These are phyloP conservation scores for Fusarium buxicola DNA, from an alignment of 2,329 filamentous ascomycete species.

Conservation along the genomic window DNA sequence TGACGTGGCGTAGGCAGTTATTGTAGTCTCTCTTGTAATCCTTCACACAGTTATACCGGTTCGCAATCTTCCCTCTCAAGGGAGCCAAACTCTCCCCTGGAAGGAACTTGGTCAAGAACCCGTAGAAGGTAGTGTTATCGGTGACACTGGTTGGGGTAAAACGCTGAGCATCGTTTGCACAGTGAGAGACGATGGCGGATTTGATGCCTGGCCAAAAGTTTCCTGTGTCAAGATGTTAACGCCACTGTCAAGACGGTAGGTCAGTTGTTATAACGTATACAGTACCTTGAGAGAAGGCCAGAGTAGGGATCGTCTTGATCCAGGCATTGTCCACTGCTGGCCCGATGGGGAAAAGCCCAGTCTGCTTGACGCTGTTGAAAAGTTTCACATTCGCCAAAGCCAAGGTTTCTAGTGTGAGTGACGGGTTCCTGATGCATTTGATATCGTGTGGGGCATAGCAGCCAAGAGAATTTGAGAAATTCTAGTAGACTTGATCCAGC, in stretches of 20 bases:
- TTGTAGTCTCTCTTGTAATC: not conserved
- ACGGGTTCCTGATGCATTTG: constrained; percentile 6
- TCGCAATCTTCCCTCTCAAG: not conserved
- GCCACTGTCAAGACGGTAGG: not conserved
- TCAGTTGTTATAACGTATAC: no score
- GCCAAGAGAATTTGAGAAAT: constrained; percentile 3
- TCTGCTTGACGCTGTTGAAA: constrained; percentile 12
- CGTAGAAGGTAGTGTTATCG: not conserved
- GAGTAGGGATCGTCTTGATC: constrained; percentile 17
- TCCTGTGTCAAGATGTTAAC: not conserved
- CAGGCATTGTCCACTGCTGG: constrained; percentile 26
- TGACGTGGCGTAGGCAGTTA: not conserved
- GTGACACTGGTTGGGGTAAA: not conserved
- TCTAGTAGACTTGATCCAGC: constrained; percentile 20
- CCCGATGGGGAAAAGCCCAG: constrained; percentile 30
- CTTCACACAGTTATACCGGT: constrained; percentile 5
- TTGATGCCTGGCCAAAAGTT: not conserved
- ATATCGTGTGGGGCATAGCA: constrained; percentile 18
- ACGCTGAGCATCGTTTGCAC: not conserved
- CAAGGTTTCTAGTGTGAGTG: not conserved
- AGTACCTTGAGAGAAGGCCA: constrained; percentile 16
- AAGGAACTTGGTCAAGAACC: not conserved
- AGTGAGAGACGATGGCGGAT: constrained; percentile 14
- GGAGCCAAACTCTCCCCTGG: not conserved
- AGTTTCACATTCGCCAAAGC: constrained; percentile 16